Conservation (phyloP, 2,329 filamentous ascomycete species). For the Talaromyces sp. region DNA sequence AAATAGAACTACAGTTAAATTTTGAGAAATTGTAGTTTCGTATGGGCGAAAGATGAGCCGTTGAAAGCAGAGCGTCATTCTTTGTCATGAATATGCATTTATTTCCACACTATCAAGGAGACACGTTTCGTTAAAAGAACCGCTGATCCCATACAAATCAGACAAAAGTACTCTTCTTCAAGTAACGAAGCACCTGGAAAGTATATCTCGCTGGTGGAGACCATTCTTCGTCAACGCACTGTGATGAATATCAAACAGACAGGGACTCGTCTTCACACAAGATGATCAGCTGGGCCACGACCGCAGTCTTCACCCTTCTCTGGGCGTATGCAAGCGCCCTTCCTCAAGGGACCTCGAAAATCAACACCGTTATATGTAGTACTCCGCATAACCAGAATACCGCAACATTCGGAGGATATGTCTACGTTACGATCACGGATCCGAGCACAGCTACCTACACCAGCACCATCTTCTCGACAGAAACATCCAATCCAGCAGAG, state of each 20-base stretch:
- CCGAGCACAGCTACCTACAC: background rate
- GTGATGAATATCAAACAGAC: background rate
- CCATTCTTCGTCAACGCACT: background rate
- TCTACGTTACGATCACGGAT: background rate
- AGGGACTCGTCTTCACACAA: background rate
- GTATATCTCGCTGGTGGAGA: background rate
- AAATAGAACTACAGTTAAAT: background rate
- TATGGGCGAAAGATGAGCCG: background rate
- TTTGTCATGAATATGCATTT: background rate
- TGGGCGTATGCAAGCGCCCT: background rate
- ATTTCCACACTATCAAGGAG: background rate
- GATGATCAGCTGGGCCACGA: background rate
- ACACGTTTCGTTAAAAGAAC: background rate
- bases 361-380: background rate
- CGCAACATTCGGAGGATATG: background rate
- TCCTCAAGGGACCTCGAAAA: background rate
- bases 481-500: background rate
- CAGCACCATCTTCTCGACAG: background rate
- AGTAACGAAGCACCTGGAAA: background rate
- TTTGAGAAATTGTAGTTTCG: background rate
- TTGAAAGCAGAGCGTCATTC: background rate
- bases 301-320: background rate
- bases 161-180: background rate
- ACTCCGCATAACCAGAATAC: background rate
- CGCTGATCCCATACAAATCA: background rate